Base-by-base conservation (phyloP, 192 early-diverging fungal species). In the Coemansia pectinata region DNA sequence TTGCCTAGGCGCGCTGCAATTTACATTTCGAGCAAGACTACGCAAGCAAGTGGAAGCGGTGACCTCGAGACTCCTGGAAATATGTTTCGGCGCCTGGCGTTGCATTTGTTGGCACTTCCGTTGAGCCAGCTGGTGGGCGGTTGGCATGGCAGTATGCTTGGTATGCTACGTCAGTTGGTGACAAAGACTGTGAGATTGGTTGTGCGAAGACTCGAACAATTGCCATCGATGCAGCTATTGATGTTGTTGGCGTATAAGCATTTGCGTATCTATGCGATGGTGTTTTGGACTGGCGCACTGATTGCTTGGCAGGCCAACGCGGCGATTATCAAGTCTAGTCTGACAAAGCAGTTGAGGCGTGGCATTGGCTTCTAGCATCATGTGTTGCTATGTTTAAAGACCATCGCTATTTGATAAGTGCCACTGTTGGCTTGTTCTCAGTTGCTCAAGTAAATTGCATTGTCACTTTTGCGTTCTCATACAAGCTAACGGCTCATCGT, bases 251-350 rank as follows among this genome's bases (percentile, higher is more conserved):
- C 80, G 17, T 77, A 74, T 66, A 76, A 71, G 62, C 74, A 77
- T 50, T 47, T 77, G 40, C 79, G 74, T 40, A 59, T 82, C 9
- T 73, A 77, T 27, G 68, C 71, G 0, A 71, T 82, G 67, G 23
- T 82, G 1, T 61, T 72, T 21, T 83, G 80, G 80, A 72, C 80
- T 8, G 72, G 69, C 55, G 80, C 75, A 2, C 52, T 73, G 63
- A 63, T 83, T 27, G 63, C 66, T 7, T 83, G 75, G 75, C 68
- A 83, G 55, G 80, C 80, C 5, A 83, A 77, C 31, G 75, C 75
- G 0, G 80, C 80, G 0, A 47, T 77, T 21, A 77, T 83, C 15
- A 71, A 69, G 75, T 69, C 72, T 23, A 77, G 71, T 59, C 72
- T 83, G 11, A 63, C 63, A 4, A 4, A 39, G 12, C 74, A 73